phyloP scores from a whole-genome alignment of 164 flowering plant species.

The Saururus chinensis region DNA sequence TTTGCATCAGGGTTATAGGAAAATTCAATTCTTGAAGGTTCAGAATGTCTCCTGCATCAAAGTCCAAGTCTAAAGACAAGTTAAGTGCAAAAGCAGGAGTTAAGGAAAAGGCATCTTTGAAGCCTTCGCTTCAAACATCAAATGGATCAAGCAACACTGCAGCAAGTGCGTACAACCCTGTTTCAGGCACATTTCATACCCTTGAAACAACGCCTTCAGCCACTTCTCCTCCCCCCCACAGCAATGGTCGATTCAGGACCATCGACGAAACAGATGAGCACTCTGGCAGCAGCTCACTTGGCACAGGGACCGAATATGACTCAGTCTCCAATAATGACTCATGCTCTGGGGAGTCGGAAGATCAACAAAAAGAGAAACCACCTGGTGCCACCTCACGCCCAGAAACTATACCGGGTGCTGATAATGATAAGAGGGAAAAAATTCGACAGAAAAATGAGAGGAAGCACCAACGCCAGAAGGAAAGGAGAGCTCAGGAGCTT shows the following conservation, averaged over 20 bases:
- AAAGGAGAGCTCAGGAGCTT: conserved; percentile 84
- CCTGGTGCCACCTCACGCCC: conserved; percentile 22
- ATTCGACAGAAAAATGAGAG: conserved; percentile 90
- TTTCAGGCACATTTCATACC: conserved; percentile 70
- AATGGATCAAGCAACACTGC: conserved; percentile 36
- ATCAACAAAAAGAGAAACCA: conserved; percentile 67
- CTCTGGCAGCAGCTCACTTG: conserved; percentile 44
- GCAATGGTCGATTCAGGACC: conserved; percentile 62
- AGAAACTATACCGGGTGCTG: conserved; percentile 62
- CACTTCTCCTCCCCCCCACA: conserved; percentile 39
- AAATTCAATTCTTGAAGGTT: neutral
- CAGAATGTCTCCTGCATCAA: conserved; percentile 76
- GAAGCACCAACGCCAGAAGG: conserved; percentile 95
- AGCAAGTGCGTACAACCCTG: conserved; percentile 74
- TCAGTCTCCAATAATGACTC: conserved; percentile 77
- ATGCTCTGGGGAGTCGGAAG: conserved; percentile 95
- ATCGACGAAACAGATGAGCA: conserved; percentile 73
- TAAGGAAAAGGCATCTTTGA: conserved; percentile 55
- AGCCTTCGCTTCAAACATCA: conserved; percentile 32
- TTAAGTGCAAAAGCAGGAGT: conserved; percentile 36
- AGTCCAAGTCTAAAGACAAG: conserved; percentile 70
- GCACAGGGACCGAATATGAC: conserved; percentile 67
- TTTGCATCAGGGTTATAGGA: neutral
- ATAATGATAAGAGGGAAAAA: conserved; percentile 86
- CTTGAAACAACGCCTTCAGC: conserved; percentile 41